These are phyloP conservation scores for Cucurbita maxima DNA, from an alignment of 306 rosid species.

Conservation along the genomic window DNA sequence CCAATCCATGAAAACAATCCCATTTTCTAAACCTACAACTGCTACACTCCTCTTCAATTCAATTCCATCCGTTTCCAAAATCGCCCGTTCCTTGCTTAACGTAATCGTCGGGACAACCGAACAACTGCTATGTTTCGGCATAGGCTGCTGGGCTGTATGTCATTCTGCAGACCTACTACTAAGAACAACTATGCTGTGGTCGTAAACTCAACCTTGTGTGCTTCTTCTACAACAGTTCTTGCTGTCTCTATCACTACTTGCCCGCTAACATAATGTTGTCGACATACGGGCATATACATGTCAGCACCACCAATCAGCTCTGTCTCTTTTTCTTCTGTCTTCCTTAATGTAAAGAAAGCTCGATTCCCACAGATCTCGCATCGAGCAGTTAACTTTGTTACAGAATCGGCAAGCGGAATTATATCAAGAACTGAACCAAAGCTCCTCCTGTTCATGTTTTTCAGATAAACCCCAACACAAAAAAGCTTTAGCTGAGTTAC, in stretches of 20 bases:
- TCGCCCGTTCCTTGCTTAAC: background rate
- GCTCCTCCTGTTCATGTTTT: slow-evolving; percentile 45
- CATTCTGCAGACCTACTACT: background rate
- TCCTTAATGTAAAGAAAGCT: slow-evolving; percentile 27
- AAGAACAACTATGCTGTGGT: background rate
- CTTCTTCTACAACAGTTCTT: slow-evolving; percentile 22
- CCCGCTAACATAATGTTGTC: slow-evolving; percentile 27
- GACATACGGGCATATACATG: slow-evolving; percentile 33
- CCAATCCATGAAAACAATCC: background rate
- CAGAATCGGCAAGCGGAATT: slow-evolving; percentile 35
- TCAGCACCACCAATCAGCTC: slow-evolving; percentile 35
- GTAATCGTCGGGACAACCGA: background rate
- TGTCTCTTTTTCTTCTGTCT: slow-evolving; percentile 24
- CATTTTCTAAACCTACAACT: background rate
- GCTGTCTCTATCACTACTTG: slow-evolving; percentile 28
- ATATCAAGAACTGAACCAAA: slow-evolving; percentile 57
- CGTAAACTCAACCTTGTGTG: slow-evolving; percentile 12
- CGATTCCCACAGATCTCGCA: slow-evolving; percentile 28
- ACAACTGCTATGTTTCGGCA: background rate
- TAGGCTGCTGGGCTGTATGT: background rate
- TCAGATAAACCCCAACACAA: background rate
- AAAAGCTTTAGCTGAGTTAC: background rate
- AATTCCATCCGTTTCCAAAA: background rate
- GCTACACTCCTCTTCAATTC: background rate
- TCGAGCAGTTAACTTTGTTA: slow-evolving; percentile 26